Conservation (phyloP, 176 grass and related monocot species). For the Guadua angustifolia region DNA sequence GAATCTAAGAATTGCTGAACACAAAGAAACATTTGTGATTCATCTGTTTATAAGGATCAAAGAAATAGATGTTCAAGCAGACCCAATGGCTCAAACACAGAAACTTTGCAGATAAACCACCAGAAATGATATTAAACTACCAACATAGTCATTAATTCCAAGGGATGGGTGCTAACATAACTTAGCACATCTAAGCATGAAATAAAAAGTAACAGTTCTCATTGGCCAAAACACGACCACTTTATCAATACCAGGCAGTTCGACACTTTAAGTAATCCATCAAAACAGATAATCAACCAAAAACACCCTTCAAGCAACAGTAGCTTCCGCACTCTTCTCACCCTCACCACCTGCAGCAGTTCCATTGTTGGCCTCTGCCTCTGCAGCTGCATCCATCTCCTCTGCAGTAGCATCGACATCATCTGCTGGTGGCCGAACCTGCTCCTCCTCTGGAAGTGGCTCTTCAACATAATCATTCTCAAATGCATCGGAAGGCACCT, state of each 20-base stretch:
- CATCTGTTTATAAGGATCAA: neutral
- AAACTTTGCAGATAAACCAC: neutral
- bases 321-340: conserved; percentile 42
- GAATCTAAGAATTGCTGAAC: neutral
- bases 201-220: conserved; percentile 20
- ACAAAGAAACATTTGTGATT: neutral
- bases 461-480: conserved; percentile 95
- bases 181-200: conserved; percentile 25
- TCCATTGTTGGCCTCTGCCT: conserved; percentile 54
- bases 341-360: conserved; percentile 35
- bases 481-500: conserved; percentile 76
- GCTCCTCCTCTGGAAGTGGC: conserved; percentile 90
- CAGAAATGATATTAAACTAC: conserved; percentile 15
- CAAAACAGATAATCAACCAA: conserved; percentile 32
- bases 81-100: conserved; percentile 7
- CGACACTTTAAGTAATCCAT: conserved; percentile 14
- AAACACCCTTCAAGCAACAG: conserved; percentile 52
- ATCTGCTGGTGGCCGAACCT: conserved; percentile 60
- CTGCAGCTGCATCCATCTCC: conserved; percentile 69
- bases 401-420: conserved; percentile 55
- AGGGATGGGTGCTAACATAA: neutral
- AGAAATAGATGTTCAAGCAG: neutral
- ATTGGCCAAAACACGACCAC: conserved; percentile 30
- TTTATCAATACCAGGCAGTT: conserved; percentile 20
- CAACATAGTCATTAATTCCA: conserved; percentile 4